These are phyloP conservation scores for Tirmania nivea DNA, from an alignment of 495 filamentous ascomycete genomes.

Conservation along the genomic window DNA sequence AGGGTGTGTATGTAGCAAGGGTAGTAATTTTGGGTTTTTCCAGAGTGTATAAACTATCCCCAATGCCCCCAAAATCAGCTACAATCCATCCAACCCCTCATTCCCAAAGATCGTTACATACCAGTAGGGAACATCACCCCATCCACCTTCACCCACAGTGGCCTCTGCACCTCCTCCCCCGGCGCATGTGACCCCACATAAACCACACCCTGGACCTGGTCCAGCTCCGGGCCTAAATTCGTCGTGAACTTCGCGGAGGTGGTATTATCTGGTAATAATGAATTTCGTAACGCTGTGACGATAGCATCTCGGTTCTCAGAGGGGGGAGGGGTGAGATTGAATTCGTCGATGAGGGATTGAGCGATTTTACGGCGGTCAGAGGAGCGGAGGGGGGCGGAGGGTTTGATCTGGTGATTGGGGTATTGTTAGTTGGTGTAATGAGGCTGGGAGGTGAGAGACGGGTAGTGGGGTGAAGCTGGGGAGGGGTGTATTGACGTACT, in stretches of 20 bases:
- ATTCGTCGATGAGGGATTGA: conserved; percentile 45
- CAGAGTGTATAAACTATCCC: conserved; percentile 40
- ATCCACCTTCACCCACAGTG: conserved; percentile 49
- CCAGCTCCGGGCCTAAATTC: conserved; percentile 42
- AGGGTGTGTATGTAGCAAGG: conserved; percentile 40
- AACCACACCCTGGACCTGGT: conserved; percentile 39
- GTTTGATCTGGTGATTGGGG: conserved; percentile 35
- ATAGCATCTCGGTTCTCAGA: conserved; percentile 6
- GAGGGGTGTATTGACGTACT: too few relatives aligned
- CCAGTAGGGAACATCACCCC: conserved; percentile 41
- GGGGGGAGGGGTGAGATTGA: conserved; percentile 23
- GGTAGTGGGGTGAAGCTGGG: too few relatives aligned
- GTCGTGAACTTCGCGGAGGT: conserved; percentile 47
- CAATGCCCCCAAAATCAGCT: not conserved
- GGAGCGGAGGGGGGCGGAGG: conserved; percentile 43
- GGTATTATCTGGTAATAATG: conserved; percentile 41
- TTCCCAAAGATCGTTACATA: conserved; percentile 1
- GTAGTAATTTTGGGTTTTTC: conserved; percentile 38
- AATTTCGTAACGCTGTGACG: conserved; percentile 33
- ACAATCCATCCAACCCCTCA: not conserved
- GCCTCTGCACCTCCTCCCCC: conserved; percentile 32
- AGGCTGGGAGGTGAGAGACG: too few relatives aligned
- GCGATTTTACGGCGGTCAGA: conserved; percentile 51
- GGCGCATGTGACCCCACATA: conserved; percentile 37
- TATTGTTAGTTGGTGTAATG: too few relatives aligned